Conservation (phyloP, 768 basidiomycete species). For the Mycena rebaudengoi region DNA sequence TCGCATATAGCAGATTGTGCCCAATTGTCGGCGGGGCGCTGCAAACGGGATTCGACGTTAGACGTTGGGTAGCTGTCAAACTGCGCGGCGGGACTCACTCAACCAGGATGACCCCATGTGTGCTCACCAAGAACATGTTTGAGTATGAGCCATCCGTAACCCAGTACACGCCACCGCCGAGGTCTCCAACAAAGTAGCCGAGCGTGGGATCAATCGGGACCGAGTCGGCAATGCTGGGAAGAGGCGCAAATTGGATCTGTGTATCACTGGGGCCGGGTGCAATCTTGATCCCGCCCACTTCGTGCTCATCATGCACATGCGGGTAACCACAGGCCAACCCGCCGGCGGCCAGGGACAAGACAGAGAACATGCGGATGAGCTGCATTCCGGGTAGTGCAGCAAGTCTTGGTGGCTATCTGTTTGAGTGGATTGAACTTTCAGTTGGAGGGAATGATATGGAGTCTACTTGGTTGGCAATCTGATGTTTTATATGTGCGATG, state of each 20-base stretch:
- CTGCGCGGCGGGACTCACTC: conserved; percentile 1
- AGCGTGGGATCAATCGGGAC: not conserved
- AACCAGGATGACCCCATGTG: conserved; percentile 6
- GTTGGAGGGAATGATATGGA: conserved; percentile 5
- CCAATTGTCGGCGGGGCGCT: conserved; percentile 4
- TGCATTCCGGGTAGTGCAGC: too few species aligned
- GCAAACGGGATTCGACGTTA: not conserved
- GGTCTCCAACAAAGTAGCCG: conserved; percentile 9
- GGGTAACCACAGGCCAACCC: conserved; percentile 1
- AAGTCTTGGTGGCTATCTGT: too few species aligned
- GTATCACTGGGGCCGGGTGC: conserved; percentile 11
- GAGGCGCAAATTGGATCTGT: conserved; percentile 13
- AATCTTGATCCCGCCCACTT: conserved; percentile 4
- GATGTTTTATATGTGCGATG: conserved; percentile 1
- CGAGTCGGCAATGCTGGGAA: conserved; percentile 6
- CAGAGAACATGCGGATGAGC: conserved; percentile 11
- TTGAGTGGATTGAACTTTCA: conserved; percentile 7
- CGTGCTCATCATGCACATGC: conserved; percentile 10
- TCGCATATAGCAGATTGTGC: conserved; percentile 11
- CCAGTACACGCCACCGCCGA: conserved; percentile 1
- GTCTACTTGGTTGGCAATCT: not conserved
- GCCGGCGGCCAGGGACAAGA: conserved; percentile 6
- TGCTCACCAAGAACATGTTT: conserved; percentile 11
- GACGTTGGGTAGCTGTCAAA: conserved; percentile 1
- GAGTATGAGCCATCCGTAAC: conserved; percentile 6